Evolutionary conservation across 108 stramenopile genomes (phyloP).

Genomic region (Schizochytrium sp.): DNA sequence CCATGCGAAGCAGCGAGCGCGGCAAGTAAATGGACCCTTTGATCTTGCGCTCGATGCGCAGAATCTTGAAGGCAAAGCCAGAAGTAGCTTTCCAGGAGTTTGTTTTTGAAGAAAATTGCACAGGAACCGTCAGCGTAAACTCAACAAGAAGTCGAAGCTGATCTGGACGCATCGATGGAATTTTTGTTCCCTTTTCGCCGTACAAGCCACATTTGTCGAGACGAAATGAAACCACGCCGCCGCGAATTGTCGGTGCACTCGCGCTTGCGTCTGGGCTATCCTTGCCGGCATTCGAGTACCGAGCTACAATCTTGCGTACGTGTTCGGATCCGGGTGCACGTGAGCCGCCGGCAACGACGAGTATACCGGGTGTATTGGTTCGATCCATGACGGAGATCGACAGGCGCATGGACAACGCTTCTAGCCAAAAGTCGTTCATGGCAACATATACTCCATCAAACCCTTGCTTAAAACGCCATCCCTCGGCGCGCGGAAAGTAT

Average conservation of each 20-base stretch:
- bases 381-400: not conserved
- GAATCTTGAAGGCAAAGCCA: not conserved
- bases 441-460: not conserved
- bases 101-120: not conserved
- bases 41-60: slow-evolving; percentile 7
- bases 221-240: not conserved
- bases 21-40: not conserved
- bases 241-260: not conserved
- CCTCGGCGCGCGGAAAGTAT: not conserved
- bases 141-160: not conserved
- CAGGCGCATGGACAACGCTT: not conserved
- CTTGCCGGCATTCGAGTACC: not conserved
- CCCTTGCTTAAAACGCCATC: slow-evolving; percentile 6
- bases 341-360: not conserved
- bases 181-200: not conserved
- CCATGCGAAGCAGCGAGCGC: not conserved
- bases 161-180: not conserved
- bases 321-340: not conserved
- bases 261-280: not conserved
- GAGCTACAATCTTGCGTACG: not conserved
- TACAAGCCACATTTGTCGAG: not conserved
- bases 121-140: not conserved
- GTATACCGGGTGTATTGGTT: not conserved
- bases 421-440: slow-evolving; percentile 14
- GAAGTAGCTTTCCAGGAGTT: not conserved